Evolutionary conservation across 2,329 filamentous ascomycete genomes (phyloP).

Genomic region (Phyllosticta capitalensis): DNA sequence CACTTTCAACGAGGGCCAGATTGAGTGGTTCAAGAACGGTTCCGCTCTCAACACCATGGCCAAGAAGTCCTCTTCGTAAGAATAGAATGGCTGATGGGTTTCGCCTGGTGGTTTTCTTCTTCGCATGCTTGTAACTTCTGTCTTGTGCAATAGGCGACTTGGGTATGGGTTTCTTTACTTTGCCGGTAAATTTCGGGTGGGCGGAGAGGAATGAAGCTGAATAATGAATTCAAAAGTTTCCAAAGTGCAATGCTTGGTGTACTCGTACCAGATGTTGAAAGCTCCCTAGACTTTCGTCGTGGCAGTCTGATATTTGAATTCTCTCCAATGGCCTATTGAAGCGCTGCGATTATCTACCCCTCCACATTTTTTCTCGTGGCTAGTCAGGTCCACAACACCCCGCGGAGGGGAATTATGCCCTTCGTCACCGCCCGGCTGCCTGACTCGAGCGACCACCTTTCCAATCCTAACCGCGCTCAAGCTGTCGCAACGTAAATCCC

Average conservation of each 20-base stretch:
- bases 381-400: neutral
- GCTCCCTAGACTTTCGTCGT: neutral
- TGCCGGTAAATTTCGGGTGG: slow-evolving; percentile 8
- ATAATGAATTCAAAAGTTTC: slow-evolving; percentile 2
- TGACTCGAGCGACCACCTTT: neutral
- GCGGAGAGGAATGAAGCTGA: slow-evolving; percentile 5
- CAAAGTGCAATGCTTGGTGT: neutral
- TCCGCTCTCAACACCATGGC: slow-evolving; percentile 98
- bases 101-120: slow-evolving; percentile 1
- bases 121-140: slow-evolving; percentile 10
- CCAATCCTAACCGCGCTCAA: neutral
- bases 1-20: slow-evolving; percentile 96
- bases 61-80: slow-evolving; percentile 42
- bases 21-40: slow-evolving; percentile 99
- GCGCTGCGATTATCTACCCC: no score
- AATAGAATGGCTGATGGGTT: neutral
- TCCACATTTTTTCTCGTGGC: no score
- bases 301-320: neutral
- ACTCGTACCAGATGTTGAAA: neutral
- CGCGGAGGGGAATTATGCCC: neutral
- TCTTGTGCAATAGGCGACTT: slow-evolving; percentile 9
- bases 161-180: slow-evolving; percentile 9
- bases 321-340: neutral
- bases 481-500: neutral
- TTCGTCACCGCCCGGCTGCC: neutral